Percentiles rank a stretch among this genome's conserved stretches.
Conservation (phyloP, 495 filamentous ascomycete species). For the Penicillium desertorum region DNA sequence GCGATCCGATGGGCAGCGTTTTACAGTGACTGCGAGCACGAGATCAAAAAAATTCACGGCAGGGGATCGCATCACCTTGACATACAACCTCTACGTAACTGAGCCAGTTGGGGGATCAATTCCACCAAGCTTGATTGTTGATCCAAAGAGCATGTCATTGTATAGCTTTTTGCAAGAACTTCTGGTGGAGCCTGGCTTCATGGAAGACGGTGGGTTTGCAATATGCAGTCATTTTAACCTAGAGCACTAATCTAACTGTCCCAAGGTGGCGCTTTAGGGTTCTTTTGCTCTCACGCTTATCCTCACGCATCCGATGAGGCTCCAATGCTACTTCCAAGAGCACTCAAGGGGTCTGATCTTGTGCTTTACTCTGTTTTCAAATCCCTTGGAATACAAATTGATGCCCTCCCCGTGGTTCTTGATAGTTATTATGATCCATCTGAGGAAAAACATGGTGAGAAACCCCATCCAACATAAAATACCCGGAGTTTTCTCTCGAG, state of each 20-base stretch:
- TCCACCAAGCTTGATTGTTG: slow-evolving; percentile 4
- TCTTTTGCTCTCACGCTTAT: too few species aligned
- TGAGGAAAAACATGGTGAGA: background rate
- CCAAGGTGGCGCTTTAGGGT: too few species aligned
- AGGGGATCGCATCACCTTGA: slow-evolving; percentile 57
- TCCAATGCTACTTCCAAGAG: slow-evolving; percentile 54
- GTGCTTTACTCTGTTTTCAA: slow-evolving; percentile 24
- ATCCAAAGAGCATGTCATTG: slow-evolving; percentile 13
- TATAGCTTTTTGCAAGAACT: slow-evolving; percentile 10
- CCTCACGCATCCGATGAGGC: background rate
- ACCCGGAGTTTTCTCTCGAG: background rate
- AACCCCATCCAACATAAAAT: background rate
- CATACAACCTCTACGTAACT: slow-evolving; percentile 55
- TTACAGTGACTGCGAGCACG: slow-evolving; percentile 62
- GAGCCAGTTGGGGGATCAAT: slow-evolving; percentile 5
- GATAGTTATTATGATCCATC: background rate
- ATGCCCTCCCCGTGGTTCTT: slow-evolving; percentile 15
- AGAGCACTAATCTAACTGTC: too few species aligned
- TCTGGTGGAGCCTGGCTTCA: slow-evolving; percentile 16
- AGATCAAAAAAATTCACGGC: slow-evolving; percentile 55
- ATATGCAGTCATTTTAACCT: too few species aligned
- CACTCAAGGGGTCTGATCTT: slow-evolving; percentile 29
- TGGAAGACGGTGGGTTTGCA: background rate
- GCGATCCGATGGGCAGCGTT: slow-evolving; percentile 59
- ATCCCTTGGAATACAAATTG: slow-evolving; percentile 20